Base-by-base conservation (phyloP, 495 filamentous ascomycete species). In the Chlorociboria aeruginascens region DNA sequence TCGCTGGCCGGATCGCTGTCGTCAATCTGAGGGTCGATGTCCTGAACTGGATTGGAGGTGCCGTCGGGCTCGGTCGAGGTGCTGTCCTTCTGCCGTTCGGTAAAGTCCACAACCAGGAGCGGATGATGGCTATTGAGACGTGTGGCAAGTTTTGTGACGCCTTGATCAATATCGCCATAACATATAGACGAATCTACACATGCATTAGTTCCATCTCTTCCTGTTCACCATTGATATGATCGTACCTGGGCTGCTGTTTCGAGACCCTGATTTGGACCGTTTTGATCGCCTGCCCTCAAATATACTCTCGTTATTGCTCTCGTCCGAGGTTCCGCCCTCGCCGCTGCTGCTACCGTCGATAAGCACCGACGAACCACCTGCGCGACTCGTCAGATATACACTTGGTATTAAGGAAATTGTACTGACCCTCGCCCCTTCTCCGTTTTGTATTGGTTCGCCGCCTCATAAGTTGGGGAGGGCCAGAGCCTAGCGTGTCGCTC, bases 21-120 rank as follows among this genome's bases (percentile, higher is more conserved):
- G 28, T 49, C 38, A 49, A 43, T 49, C 46, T 42, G 11, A 28
- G 38, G n/a, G 14, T 49, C 17, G 38, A 49, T 41, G 33, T 49
- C 46, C 7, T 49, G 28, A 41, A 43, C 25, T 28, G 33, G 31
- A 32, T 49, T 49, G 28, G 46, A 42, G 25, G 3, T 49, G 28
- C 28, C 30, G 14, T 32, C 8, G 20, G 9, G 46, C 36, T 32
- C 30, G 42, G 20, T 39, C 33, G 28, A 10, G 20, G 35, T 1
- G 38, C 46, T 32, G 4, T 49, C 20, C 29, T 49, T 32, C 16
- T 8, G 10, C 17, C 32, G 29, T 46, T 49, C 13, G 31, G 25
- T 9, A 17, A 49, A 49, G 36, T 49, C 20, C 31, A 34, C 30
- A 49, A 49, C 12, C 32, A 13, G 29, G 12, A 46, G 7, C 45